Conservation (phyloP, 129 eudicot genomes). For the Flaveria sonorensis region DNA sequence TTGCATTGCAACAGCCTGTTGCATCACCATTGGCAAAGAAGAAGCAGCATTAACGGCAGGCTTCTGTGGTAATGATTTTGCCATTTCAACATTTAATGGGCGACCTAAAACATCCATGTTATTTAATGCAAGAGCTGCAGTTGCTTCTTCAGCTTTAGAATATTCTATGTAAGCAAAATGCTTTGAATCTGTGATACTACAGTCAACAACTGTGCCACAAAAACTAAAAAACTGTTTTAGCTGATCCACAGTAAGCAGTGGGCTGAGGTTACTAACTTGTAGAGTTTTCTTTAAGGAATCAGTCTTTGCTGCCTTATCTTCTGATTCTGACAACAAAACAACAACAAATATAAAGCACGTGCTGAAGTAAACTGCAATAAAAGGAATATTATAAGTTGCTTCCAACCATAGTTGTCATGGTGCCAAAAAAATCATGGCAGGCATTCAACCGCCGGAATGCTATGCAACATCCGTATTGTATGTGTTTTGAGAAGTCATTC, state of each 20-base stretch:
- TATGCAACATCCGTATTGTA: neutral
- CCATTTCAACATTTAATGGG: constrained; percentile 98
- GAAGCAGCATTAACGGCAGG: constrained; percentile 58
- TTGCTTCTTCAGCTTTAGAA: constrained; percentile 90
- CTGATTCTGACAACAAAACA: constrained; percentile 36
- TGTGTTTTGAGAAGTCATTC: neutral
- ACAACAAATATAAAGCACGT: neutral
- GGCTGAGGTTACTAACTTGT: constrained; percentile 97
- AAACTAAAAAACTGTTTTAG: constrained; percentile 84
- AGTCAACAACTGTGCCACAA: constrained; percentile 85
- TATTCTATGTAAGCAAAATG: constrained; percentile 95
- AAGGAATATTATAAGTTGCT: constrained; percentile 10
- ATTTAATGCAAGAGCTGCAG: constrained; percentile 81
- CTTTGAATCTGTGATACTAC: constrained; percentile 83
- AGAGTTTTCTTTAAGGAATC: constrained; percentile 74
- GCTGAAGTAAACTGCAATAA: neutral
- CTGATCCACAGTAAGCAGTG: constrained; percentile 84
- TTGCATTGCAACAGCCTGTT: constrained; percentile 98
- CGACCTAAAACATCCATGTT: constrained; percentile 93
- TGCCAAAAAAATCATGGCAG: neutral
- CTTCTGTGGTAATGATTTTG: constrained; percentile 85
- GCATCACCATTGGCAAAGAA: constrained; percentile 87
- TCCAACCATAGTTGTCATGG: neutral
- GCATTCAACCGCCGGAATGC: neutral
- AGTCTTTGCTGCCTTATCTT: constrained; percentile 53